Evolutionary conservation across 2,329 filamentous ascomycete genomes (phyloP), one percentile per base, ranked within the genome.

Genomic region (Coniochaeta sp.): DNA sequence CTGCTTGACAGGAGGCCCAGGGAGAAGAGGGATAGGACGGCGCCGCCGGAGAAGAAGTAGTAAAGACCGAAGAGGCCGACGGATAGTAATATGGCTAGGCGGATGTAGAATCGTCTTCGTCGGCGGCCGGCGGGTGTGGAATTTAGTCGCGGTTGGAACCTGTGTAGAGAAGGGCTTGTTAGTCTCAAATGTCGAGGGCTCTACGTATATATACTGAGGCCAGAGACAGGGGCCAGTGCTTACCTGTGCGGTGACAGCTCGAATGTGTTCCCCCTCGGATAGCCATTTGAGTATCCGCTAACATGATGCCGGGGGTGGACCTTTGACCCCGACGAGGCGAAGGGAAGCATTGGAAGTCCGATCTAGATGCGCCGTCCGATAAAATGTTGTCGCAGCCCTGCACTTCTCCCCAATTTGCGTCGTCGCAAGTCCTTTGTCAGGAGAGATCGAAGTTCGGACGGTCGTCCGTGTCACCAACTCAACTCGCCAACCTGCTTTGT

Each of bases 191-290:
- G 12, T 16, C 13, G 10, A 16, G 14, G 27, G n/a, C 9, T 16
- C 16, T 32, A 14, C 26, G n/a, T 46, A 31, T 31, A 26, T 26
- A 50, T n/a, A 28, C 20, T 28, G 18, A n/a, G 27, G 27, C 10
- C 10, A 35, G 33, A 31, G 22, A 16, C 50, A 52, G 14, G 62
- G 52, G 58, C 55, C 51, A 52, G 51, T 56, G 50, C 32, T 64
- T 81, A 95, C 87, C 89, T 88, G 69, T 96, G 90, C 60, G 90
- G 89, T 60, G 89, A 90, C 64, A 95, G 91, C 59, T 90, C 89
- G 67, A 95, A 92, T 45, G 86, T 88, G 64, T 85, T 85, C 55
- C 79, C 81, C 57, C 85, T 79, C 57, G 87, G 86, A 68, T 91
- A 91, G 65, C 90, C 91, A 74, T 94, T 95, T 57, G 86, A 82